These are phyloP conservation scores for Ganoderma boninense DNA, from an alignment of 1,284 basidiomycete species.

Conservation along the genomic window DNA sequence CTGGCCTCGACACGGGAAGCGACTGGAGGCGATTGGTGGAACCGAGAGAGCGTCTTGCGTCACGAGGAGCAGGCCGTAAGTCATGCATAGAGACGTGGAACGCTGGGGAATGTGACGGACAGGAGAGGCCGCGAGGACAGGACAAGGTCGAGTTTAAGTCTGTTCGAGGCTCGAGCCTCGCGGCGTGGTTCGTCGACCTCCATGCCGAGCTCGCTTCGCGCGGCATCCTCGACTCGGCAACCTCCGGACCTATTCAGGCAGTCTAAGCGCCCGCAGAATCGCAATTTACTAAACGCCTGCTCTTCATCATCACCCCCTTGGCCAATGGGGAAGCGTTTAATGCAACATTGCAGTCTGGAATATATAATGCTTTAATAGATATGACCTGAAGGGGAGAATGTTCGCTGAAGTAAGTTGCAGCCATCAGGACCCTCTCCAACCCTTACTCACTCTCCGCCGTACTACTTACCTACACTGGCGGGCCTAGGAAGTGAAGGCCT, in stretches of 20 bases:
- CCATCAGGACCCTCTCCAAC: too few species aligned
- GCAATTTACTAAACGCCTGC: too few species aligned
- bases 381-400: too few species aligned
- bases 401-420: too few species aligned
- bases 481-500: too few species aligned
- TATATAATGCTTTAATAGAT: too few species aligned
- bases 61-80: background rate
- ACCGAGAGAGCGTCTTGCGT: background rate
- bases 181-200: too few species aligned
- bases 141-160: background rate
- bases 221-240: background rate
- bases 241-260: background rate
- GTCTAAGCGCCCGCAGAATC: background rate
- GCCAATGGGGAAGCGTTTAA: too few species aligned
- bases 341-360: too few species aligned
- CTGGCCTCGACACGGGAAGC: background rate
- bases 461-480: too few species aligned
- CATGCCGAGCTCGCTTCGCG: background rate
- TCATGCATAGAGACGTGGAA: background rate
- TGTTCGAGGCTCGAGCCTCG: background rate
- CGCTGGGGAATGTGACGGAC: background rate
- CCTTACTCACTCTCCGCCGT: too few species aligned
- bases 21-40: background rate
- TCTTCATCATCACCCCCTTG: too few species aligned
- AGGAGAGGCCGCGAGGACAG: background rate